These are phyloP conservation scores for Melaleuca alternifolia DNA, from an alignment of 345 rosid species.

Conservation along the genomic window DNA sequence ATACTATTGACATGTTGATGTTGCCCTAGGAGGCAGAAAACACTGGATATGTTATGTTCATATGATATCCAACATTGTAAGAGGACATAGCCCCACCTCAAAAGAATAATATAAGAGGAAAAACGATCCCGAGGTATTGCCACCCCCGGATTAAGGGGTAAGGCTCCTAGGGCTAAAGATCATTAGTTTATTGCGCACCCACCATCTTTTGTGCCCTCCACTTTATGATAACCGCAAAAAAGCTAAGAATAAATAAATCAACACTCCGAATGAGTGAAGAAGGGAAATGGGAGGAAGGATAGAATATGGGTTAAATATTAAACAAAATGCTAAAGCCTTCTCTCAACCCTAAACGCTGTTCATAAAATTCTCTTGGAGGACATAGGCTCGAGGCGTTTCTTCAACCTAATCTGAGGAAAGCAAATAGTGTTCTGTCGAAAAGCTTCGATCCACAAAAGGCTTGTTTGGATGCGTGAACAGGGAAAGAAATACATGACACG, in stretches of 20 bases:
- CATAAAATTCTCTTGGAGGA: background rate
- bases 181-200: background rate
- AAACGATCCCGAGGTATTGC: background rate
- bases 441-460: conserved; percentile 13
- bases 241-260: background rate
- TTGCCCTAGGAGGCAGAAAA: background rate
- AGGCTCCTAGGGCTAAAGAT: background rate
- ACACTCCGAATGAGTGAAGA: conserved; percentile 15
- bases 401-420: conserved; percentile 26
- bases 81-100: background rate
- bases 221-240: conserved; percentile 47
- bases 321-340: conserved; percentile 7
- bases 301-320: background rate
- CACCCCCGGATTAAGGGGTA: background rate
- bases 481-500: conserved; percentile 21
- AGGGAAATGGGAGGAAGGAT: conserved; percentile 9
- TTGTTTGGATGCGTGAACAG: conserved; percentile 34
- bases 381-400: conserved; percentile 6
- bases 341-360: background rate
- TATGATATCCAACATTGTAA: background rate
- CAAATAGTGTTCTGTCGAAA: conserved; percentile 10
- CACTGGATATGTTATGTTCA: background rate
- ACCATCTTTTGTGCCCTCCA: conserved; percentile 34
- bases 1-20: background rate
- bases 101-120: background rate